Percentiles rank a stretch among this genome's conserved stretches.
Evolutionary conservation across 2,329 filamentous ascomycete genomes (phyloP).

Genomic region (Xylariales sp.): DNA sequence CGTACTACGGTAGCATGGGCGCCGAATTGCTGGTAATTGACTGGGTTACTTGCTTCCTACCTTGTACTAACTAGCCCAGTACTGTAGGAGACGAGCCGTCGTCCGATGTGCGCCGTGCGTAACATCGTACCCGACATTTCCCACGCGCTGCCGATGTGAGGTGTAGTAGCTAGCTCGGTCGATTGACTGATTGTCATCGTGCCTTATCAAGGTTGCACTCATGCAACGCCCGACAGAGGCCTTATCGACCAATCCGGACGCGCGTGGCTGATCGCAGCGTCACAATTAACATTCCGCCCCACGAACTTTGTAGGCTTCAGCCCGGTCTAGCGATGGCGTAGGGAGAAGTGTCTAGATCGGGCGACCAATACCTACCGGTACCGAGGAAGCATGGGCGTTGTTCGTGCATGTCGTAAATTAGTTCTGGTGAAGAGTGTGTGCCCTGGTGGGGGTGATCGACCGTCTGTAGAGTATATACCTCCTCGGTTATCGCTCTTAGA

Average conservation of each 20-base stretch:
- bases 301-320: conserved; percentile 26
- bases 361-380: conserved; percentile 10
- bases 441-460: conserved; percentile 19
- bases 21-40: background rate
- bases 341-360: conserved; percentile 1
- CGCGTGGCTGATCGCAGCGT: background rate
- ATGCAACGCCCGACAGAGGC: conserved; percentile 18
- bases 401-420: conserved; percentile 16
- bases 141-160: background rate
- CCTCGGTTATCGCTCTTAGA: conserved; percentile 6
- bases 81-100: background rate
- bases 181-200: conserved; percentile 8
- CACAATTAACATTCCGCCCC: conserved; percentile 6
- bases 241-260: conserved; percentile 33
- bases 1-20: background rate
- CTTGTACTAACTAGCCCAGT: background rate
- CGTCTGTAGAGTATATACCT: background rate
- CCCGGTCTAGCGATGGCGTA: conserved; percentile 10
- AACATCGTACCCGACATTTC: background rate
- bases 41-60: background rate
- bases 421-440: background rate
- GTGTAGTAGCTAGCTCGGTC: background rate
- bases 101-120: background rate
- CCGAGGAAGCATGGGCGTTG: conserved; percentile 6
- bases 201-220: conserved; percentile 34